phyloP scores from a whole-genome alignment of 1,284 basidiomycete species.

The Fomitopsis pinicola region DNA sequence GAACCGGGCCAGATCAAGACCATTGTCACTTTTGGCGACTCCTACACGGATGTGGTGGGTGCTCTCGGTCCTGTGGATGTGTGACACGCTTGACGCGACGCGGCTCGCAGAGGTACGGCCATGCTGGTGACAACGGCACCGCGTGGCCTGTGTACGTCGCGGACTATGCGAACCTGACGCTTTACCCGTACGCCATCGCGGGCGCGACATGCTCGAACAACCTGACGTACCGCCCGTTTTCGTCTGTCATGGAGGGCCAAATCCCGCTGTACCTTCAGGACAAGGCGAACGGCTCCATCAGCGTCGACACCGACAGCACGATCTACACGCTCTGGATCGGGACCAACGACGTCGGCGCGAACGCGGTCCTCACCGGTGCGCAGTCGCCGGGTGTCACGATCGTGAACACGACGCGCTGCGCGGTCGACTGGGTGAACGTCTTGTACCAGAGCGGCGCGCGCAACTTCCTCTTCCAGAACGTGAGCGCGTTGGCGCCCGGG shows the following conservation, averaged over 20 bases:
- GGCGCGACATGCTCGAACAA: slow-evolving; percentile 43
- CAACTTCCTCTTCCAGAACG: slow-evolving; percentile 35
- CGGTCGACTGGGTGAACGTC: slow-evolving; percentile 44
- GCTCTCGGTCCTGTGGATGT: neutral
- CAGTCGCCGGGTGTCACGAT: slow-evolving; percentile 34
- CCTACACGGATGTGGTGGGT: slow-evolving; percentile 38
- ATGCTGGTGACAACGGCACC: slow-evolving; percentile 30
- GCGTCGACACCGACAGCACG: slow-evolving; percentile 30
- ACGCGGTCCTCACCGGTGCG: slow-evolving; percentile 34
- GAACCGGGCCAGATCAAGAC: slow-evolving; percentile 34
- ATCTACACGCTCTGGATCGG: slow-evolving; percentile 49
- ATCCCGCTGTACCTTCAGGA: slow-evolving; percentile 34
- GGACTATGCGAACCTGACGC: slow-evolving; percentile 32
- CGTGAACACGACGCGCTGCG: slow-evolving; percentile 37
- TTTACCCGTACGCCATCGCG: slow-evolving; percentile 38
- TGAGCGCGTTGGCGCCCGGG: slow-evolving; percentile 17
- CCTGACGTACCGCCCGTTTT: slow-evolving; percentile 34
- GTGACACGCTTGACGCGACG: neutral
- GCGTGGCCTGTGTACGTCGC: slow-evolving; percentile 43
- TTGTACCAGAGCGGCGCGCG: slow-evolving; percentile 14
- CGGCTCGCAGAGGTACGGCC: slow-evolving; percentile 9
- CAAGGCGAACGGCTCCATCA: slow-evolving; percentile 23
- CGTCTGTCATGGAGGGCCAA: slow-evolving; percentile 34
- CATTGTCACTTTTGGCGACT: slow-evolving; percentile 43
- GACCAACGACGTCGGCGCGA: slow-evolving; percentile 41